Base-by-base conservation (phyloP, 2,329 filamentous ascomycete genomes). In the Salinomyces thailandicus region DNA sequence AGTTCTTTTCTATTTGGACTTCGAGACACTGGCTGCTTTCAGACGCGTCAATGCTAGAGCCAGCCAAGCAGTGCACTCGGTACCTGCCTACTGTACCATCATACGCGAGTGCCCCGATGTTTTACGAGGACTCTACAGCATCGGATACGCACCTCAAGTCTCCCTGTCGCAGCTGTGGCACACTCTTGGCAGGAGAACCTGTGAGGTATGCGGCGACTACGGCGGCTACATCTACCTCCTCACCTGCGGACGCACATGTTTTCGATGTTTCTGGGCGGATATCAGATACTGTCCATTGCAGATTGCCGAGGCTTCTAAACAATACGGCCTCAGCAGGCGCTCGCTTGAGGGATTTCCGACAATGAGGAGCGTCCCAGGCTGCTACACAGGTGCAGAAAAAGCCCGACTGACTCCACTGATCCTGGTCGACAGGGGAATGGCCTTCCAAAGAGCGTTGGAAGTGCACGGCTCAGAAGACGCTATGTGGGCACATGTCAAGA, bases 181-280 rank as follows among this genome's bases (percentile, higher is more conserved):
- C 12, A 57, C 48, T 9, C 48, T 67, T 14, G 54, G 36, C 31
- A 55, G 47, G 6, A 37, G 37, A 5, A 35, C 51, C 30, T 67
- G 63, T 45, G 48, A 49, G 29, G 41, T 22, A 6, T 66, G 63
- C 47, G 49, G 50, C n/a, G 44, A 50, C 12, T 62, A 64, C 38
- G 62, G 57, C 20, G 51, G 48, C 27, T 58, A 62, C 38, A 46
- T 65, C 32, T 64, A 64, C 43, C 52, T 64, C 14, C 47, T 65
- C 28, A 56, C 50, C 31, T 62, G 59, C 44, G 45, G 45, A 18
- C 58, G 62, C 2, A 59, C 65, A 33, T 67, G 63, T 47, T 62
- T 54, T 39, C 42, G 54, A 12, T 64, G 62, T 48, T 58, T 62
- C 40, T 50, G 53, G 19, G 33, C 37, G n/a, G 36, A 52, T 3